Evolutionary conservation across 495 filamentous ascomycete genomes (phyloP), one percentile per base, ranked within the genome.

Genomic region (Talaromyces stipitatus): DNA sequence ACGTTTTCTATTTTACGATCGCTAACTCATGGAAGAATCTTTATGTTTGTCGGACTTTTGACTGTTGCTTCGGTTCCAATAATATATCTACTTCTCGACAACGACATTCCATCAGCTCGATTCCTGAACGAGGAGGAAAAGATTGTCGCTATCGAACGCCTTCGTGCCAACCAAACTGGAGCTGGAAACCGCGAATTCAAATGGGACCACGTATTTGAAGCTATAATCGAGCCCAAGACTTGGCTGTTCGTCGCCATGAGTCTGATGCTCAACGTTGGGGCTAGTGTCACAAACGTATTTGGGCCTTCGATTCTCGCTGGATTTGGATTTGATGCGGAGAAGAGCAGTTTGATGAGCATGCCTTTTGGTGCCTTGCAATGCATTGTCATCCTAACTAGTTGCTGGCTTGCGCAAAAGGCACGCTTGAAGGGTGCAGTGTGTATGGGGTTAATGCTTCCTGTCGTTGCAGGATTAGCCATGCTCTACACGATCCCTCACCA

Each of bases 111-210:
- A 1, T 66, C 81, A 1, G 84, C 85, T 6, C 79, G 79, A 30
- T 87, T 86, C 65, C 77, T 87, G 26, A 78, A 56, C 27, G 77
- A 82, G 27, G 70, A 75, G 20, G 83, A 88, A 62, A 82, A 81
- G 58, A 60, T 66, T 10, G 67, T 86, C 59, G 83, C 82, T 55
- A 71, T 86, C 27, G 82, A 85, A 56, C 78, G 84, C 6, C 78
- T 88, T 4, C 77, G 82, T 10, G 75, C 74, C 26, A 85, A 87
- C 61, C 82, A 85, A 58, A 86, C 84, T 0, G 84, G 85, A 22
- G 74, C 70, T 0, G 76, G 75, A n/a, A 69, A 47, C 4, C 70
- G 66, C 3, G 70, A 78, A 9, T 79, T 78, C 66, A 79, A 78
- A 52, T 54, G 68, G 28, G 54, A 63, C 18, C 77, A 80, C 22